Evolutionary conservation across 2,329 filamentous ascomycete species (phyloP), one percentile per base, ranked within the genome.

Genomic region (Epicoccum sorghinum): DNA sequence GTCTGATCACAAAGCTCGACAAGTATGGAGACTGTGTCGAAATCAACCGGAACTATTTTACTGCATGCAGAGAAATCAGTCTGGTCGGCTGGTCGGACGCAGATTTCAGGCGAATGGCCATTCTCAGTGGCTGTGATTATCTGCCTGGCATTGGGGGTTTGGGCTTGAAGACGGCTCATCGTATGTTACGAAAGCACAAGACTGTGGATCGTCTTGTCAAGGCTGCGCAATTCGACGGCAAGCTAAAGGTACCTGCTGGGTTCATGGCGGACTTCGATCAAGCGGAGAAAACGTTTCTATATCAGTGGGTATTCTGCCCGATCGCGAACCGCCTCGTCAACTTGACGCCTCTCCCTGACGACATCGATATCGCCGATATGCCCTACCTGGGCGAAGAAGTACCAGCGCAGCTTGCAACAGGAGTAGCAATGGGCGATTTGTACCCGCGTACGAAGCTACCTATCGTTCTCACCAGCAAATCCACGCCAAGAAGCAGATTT

Each of bases 41-140:
- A 78, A 89, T 99, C 71, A 91, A 91, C 66, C 89, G 95, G 30
- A 85, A 86, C 12, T 90, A 97, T 70, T 98, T 99, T 69, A 89
- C 90, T 47, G 87, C 90, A 27, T 96, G 91, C 62, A 88, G 90
- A 44, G 95, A 97, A 61, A 83, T 98, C 43, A 96, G 89, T 48
- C 78, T 99, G 36, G 89, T 91, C 4, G 93, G 93, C 7, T 99
- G 93, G 93, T 89, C 90, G 2, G 93, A 98, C 72, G 81, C 83
- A 8, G 91, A 97, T 63, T 99, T 99, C 67, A 86, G 95, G 55
- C 87, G 87, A 47, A 99, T 99, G 95, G 91, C 93, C 36, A 99
- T 99, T 62, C 78, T 99, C 55, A 96, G 92, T 70, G 95, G 95
- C 7, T 99, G 95, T 71, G 95, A 99, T 72, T 99, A 99, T 73